Base-by-base conservation (phyloP, 2,329 filamentous ascomycete genomes). In the Tympanopsis confertula region DNA sequence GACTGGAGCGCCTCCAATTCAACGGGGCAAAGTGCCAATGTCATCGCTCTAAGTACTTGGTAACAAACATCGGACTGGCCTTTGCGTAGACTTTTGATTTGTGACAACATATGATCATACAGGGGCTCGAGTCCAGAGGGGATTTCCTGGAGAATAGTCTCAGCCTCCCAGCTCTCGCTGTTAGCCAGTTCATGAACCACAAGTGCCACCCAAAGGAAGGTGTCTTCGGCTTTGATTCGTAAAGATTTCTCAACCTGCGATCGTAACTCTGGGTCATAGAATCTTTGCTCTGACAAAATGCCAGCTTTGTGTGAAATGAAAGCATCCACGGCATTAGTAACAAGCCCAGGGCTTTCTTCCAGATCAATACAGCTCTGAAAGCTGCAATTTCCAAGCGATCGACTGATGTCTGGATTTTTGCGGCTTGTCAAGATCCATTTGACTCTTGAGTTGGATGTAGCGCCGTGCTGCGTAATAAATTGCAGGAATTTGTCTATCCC, bases 221-320 rank as follows among this genome's bases (percentile, higher is more conserved):
- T 33, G 30, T 15, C 30, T 7, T 10, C 7, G 7, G 30, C 7
- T 7, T 33, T 13, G 38, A 42, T 20, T 19, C 38, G 37, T 17
- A 58, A 37, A 32, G 50, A 35, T 4, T 44, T 33, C 15, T 42
- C 37, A 5, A 55, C 42, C 15, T 35, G 17, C 3, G 40, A 28
- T 14, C 39, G 33, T 13, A 37, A 40, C 30, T 46, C 42, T n/a
- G 36, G 7, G 18, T 43, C 45, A 30, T 52, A 56, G 5, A 38
- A 39, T 2, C 50, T 47, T 5, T 38, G 39, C 14, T 47, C 37
- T 30, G 41, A 37, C 29, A 48, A 36, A 19, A 37, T 35, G 36
- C 32, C 15, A 26, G 49, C 41, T 40, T 49, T 56, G 41, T 43
- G 35, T 5, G 44, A 28, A 30, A 50, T 51, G 10, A 44, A 41